These are phyloP conservation scores for Talaromyces marneffei DNA, from an alignment of 2,329 filamentous ascomycete genomes.

Conservation along the genomic window DNA sequence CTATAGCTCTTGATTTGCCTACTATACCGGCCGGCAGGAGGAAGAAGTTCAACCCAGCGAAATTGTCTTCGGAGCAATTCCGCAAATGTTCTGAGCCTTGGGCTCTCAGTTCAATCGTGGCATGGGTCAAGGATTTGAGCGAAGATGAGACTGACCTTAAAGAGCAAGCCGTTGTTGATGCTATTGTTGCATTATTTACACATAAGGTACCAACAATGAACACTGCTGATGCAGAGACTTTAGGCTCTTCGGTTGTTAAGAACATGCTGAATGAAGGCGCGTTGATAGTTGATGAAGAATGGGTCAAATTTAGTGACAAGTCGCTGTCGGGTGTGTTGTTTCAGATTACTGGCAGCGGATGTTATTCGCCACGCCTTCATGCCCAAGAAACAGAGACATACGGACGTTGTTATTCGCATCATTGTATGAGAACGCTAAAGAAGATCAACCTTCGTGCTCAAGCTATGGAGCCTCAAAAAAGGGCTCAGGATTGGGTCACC, in stretches of 20 bases:
- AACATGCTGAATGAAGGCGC: slow-evolving; percentile 75
- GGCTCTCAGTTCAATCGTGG: slow-evolving; percentile 81
- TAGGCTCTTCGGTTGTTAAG: slow-evolving; percentile 70
- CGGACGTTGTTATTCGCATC: slow-evolving; percentile 84
- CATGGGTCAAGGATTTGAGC: slow-evolving; percentile 82
- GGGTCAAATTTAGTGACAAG: slow-evolving; percentile 84
- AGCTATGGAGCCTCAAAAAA: slow-evolving; percentile 60
- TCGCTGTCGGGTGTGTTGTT: slow-evolving; percentile 83
- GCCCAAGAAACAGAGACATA: slow-evolving; percentile 51
- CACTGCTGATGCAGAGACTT: slow-evolving; percentile 85
- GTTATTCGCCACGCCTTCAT: slow-evolving; percentile 82
- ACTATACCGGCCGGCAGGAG: slow-evolving; percentile 72
- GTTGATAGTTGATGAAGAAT: slow-evolving; percentile 85
- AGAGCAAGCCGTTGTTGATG: slow-evolving; percentile 77
- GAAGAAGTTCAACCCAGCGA: slow-evolving; percentile 78
- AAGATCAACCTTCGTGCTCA: slow-evolving; percentile 83
- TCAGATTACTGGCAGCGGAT: slow-evolving; percentile 86
- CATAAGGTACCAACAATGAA: slow-evolving; percentile 98
- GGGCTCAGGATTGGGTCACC: slow-evolving; percentile 77
- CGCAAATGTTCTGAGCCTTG: slow-evolving; percentile 82
- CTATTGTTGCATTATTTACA: slow-evolving; percentile 81
- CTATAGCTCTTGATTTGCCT: slow-evolving; percentile 72
- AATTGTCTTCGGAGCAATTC: slow-evolving; percentile 74
- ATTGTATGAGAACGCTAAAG: slow-evolving; percentile 89
- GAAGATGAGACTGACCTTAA: slow-evolving; percentile 87